Evolutionary conservation across 257 asterid species (phyloP), one percentile per base, ranked within the genome.

Genomic region (Cynanchum wilfordii): DNA sequence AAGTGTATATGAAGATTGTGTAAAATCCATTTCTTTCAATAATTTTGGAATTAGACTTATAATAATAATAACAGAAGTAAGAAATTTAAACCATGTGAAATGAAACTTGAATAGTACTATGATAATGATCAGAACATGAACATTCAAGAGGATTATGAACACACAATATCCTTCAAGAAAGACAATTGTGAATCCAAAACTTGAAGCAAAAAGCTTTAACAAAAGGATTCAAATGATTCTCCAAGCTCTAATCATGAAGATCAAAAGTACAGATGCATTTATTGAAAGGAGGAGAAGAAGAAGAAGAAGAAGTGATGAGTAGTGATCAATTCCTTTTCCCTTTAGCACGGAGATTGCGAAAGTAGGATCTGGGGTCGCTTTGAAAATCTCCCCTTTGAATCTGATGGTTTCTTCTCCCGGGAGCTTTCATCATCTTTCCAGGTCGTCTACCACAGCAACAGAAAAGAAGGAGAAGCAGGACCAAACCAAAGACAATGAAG

Each of bases 381-480:
- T 73, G 85, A 44, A 83, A 86, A 9, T 20, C 70, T 45, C 3
- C 7, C 67, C 87, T 83, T 6, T 27, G 62, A 78, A 85, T 83
- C 67, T 12, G 42, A 56, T 0, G 19, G 45, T 75, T 73, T 76
- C 84, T 75, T 78, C 84, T 73, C n/a, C 84, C 86, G 0, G 84
- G 87, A 24, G 85, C 88, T 66, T 65, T 83, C 90, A 83, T 83
- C 86, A 30, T 86, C 83, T 70, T 82, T 71, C 4, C 78, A 4
- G 55, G 4, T 5, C 0, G 4, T 5, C 60, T 16, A 0, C 30
- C 5, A 13, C 79, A 50, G 62, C 73, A 49, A 45, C 81, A 63
- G 6, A 42, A 82, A 3, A 77, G 5, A 44, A 76, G 52, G 63
- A 79, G 29, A 16, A 6, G 7, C 50, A 73, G 20, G 12, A 56